Evolutionary conservation across 2,329 filamentous ascomycete genomes (phyloP), one percentile per base, ranked within the genome.

Genomic region (Trichophyton schoenleinii): DNA sequence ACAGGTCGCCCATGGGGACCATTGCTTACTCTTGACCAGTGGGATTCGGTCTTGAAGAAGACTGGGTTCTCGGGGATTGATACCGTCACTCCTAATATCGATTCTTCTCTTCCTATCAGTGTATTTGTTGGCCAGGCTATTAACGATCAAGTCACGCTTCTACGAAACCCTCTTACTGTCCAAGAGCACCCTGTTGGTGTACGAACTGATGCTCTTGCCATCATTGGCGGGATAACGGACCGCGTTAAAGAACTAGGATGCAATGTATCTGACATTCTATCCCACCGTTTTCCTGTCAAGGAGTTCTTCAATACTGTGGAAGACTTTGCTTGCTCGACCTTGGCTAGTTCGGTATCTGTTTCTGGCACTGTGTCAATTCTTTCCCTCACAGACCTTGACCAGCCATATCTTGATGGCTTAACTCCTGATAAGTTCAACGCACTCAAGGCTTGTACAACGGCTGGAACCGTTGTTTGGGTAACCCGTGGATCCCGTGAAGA

Each of bases 61-160:
- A 59, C 63, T 13, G 64, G 63, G 3, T 65, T 65, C 48, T 58
- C 52, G 9, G 64, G 63, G 3, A 38, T 65, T 28, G 64, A 63
- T 20, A 57, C 61, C 1, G 48, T 59, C n/a, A 59, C 61, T 3
- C 64, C 60, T 5, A 22, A n/a, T 36, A n/a, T 36, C 4, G 28
- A 62, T 15, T 25, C 22, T 15, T 46, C 52, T 3, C 25, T 41
- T 11, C 36, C 49, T 3, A 34, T 63, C 11, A 31, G 25, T 9
- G 41, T 53, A n/a, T 49, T 63, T 42, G 57, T 42, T 20, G 28
- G 28, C 31, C 57, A 58, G 38, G 57, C 57, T n/a, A 36, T 58
- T 9, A 38, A 58, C 18, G 57, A 58, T 42, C 31, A 44, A 18
- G 38, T 58, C 3, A 44, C 31, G 8, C 44, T 48, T 20, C 44